Evolutionary conservation across 306 rosid genomes (phyloP), one percentile per base, ranked within the genome.

Genomic region (Potentilla sterilis): DNA sequence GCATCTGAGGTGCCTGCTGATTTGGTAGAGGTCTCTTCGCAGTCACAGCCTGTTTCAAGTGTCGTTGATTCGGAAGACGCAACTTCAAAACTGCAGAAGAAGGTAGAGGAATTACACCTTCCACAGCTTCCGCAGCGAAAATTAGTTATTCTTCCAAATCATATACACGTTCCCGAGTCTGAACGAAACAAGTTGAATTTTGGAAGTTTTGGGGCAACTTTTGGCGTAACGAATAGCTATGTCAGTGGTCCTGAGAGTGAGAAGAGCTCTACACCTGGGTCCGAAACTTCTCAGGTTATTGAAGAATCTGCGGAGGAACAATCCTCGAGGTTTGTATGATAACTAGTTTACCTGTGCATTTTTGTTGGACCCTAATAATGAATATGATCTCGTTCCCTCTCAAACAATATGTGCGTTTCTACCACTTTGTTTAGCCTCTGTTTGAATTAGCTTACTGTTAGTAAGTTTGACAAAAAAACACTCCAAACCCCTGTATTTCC

Each of bases 81-180:
- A 75, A 81, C 90, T 85, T 78, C 82, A 67, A 86, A 85, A 81
- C 78, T 87, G 84, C 96, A 86, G 84, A 86, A 46, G 85, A 95
- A 95, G 81, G 82, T 90, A 79, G 93, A 89, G 85, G 89, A 83
- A 75, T 81, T 90, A 35, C 89, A 79, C 74, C 83, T 92, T 75
- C 87, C 91, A 7, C 91, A 87, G 78, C 90, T 92, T 77, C 87
- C 91, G 1, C 93, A 87, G 78, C 90, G 93, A 67, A 96, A 91
- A 58, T 88, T 84, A 83, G 98, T 96, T 76, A 96, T 92, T 69
- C 91, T 96, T 84, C 99, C 97, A 58, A 86, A 90, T 80, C 97
- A 92, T 83, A 92, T 96, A 55, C 89, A 84, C 70, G 98, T 96
- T 44, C 91, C 98, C n/a, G 98, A 92, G 74, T 96, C 98, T 66